Base-by-base conservation (phyloP, 352 stramenopile genomes). In the Elongisporangium senticosum region DNA sequence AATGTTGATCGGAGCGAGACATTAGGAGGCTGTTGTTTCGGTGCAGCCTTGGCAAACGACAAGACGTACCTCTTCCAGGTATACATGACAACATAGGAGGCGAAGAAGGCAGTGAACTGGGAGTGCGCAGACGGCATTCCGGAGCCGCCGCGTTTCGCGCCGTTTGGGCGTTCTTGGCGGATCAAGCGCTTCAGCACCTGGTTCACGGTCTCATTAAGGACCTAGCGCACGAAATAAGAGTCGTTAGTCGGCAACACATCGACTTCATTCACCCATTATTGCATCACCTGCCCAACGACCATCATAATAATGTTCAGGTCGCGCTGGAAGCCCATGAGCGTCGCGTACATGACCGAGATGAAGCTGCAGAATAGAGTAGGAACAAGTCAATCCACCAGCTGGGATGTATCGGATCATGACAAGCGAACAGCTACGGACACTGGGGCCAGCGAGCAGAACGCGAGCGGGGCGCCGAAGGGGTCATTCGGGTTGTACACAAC, bases 91-190 rank as follows among this genome's bases (percentile, higher is more conserved):
- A 81, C 64, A 53, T 92, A 93, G 21, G 71, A 67, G 5, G 83
- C 67, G 49, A 95, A 95, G 69, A 95, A 93, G 0, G 69, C 65
- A 61, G 92, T 79, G 57, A 93, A 93, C 59, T 95, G 86, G 15
- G 83, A 74, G 65, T 95, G 83, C 8, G 83, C 82, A 2, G 83
- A 93, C 10, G 83, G 86, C 83, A 93, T 95, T 1, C 86, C 82
- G 4, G 68, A 64, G 33, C 83, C 83, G 23, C 68, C 75, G 60
- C 89, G 86, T 59, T 71, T 72, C 22, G 86, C 79, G 56, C 81
- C 80, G 57, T 75, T 63, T 0, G 86, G 86, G 8, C 86, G 76
- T 49, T 72, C 79, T 58, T 93, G 82, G 21, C 79, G 78, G 58
- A 93, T 89, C 3, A 70, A 63, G 49, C 75, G 76, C 71, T 93